A percentile compares a stretch with the other conserved stretches of the same genome.
Evolutionary conservation across 345 rosid genomes (phyloP).

Genomic region (Pistacia vera): DNA sequence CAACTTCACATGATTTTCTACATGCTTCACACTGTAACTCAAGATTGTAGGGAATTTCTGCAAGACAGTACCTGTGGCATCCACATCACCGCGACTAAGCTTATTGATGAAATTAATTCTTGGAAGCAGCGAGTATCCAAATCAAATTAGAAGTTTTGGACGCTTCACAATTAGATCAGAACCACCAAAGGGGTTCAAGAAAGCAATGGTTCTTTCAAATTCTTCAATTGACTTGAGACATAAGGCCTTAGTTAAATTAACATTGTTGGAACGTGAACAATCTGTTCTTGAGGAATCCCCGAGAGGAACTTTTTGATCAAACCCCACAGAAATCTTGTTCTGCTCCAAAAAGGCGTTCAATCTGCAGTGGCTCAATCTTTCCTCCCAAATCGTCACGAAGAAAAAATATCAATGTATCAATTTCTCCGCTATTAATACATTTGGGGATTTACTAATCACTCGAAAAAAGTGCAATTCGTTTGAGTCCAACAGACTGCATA

Average conservation of each 20-base stretch:
- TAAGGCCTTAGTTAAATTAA: slow-evolving; percentile 54
- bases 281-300: slow-evolving; percentile 57
- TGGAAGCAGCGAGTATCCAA: slow-evolving; percentile 65
- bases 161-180: slow-evolving; percentile 54
- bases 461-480: slow-evolving; percentile 46
- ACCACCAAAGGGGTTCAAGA: slow-evolving; percentile 65
- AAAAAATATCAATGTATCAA: slow-evolving; percentile 45
- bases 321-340: slow-evolving; percentile 54
- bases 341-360: slow-evolving; percentile 47
- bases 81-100: slow-evolving; percentile 71
- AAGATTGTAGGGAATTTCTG: slow-evolving; percentile 62
- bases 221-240: slow-evolving; percentile 61
- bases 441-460: slow-evolving; percentile 51
- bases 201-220: slow-evolving; percentile 52
- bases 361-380: slow-evolving; percentile 48
- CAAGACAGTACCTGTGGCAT: slow-evolving; percentile 51
- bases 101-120: slow-evolving; percentile 52
- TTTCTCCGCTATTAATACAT: slow-evolving; percentile 49
- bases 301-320: slow-evolving; percentile 58
- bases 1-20: slow-evolving; percentile 55
- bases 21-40: slow-evolving; percentile 59
- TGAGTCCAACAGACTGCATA: slow-evolving; percentile 53
- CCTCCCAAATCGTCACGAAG: slow-evolving; percentile 46
- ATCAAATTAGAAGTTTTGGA: slow-evolving; percentile 57
- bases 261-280: slow-evolving; percentile 60